Evolutionary conservation across 148 eudicot species (phyloP).

Genomic region (Fagopyrum esculentum): DNA sequence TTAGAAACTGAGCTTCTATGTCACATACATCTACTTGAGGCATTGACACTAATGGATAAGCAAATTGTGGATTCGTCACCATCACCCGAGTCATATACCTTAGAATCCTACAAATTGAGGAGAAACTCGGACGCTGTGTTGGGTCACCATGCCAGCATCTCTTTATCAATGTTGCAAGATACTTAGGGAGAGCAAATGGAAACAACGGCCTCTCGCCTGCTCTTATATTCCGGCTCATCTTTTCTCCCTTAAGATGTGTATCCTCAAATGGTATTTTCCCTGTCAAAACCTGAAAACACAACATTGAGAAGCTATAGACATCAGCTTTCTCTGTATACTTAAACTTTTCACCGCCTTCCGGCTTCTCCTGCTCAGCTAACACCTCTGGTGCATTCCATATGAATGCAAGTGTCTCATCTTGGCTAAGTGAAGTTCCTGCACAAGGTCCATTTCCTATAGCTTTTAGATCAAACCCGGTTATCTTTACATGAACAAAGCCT

Average conservation of each 20-base stretch:
- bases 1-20: constrained; percentile 36
- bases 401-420: constrained; percentile 22
- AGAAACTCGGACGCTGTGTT: constrained; percentile 44
- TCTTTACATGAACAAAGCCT: constrained; percentile 37
- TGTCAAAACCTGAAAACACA: constrained; percentile 55
- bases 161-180: constrained; percentile 38
- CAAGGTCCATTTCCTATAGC: constrained; percentile 24
- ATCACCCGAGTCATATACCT: constrained; percentile 47
- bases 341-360: constrained; percentile 20
- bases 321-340: constrained; percentile 58
- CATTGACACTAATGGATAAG: constrained; percentile 41
- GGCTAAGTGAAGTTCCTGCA: constrained; percentile 20
- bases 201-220: constrained; percentile 63
- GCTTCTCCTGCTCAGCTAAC: constrained; percentile 47
- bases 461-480: constrained; percentile 45
- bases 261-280: constrained; percentile 68
- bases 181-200: constrained; percentile 52
- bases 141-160: constrained; percentile 68
- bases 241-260: constrained; percentile 54
- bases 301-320: constrained; percentile 71
- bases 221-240: constrained; percentile 54
- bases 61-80: constrained; percentile 43
- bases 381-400: constrained; percentile 75
- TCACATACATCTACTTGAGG: constrained; percentile 50
- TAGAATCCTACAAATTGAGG: constrained; percentile 48